These are phyloP conservation scores for Murraya paniculata DNA, from an alignment of 345 rosid genomes.

Conservation along the genomic window DNA sequence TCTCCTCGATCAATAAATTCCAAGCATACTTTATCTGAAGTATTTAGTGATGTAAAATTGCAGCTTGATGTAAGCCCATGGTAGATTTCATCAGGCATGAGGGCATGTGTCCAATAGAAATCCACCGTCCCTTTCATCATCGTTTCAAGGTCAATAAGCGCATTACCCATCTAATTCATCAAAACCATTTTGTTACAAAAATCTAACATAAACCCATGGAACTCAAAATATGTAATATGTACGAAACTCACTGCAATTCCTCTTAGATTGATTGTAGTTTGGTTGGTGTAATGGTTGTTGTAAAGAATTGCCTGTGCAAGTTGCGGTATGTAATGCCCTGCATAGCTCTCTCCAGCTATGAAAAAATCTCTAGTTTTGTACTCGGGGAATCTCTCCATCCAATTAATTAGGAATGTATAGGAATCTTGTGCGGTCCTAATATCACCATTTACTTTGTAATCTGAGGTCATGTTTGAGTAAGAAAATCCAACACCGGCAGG, in stretches of 20 bases:
- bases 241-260: slow-evolving; percentile 12
- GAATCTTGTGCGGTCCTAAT: slow-evolving; percentile 2
- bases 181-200: not conserved
- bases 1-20: not conserved
- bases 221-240: not conserved
- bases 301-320: slow-evolving; percentile 5
- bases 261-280: not conserved
- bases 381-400: slow-evolving; percentile 15
- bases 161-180: slow-evolving; percentile 18
- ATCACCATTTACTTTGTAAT: slow-evolving; percentile 7
- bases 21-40: not conserved
- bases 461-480: slow-evolving; percentile 11
- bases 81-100: slow-evolving; percentile 18
- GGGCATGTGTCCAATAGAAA: slow-evolving; percentile 21
- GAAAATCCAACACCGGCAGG: slow-evolving; percentile 20
- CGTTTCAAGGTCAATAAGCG: slow-evolving; percentile 14
- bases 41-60: not conserved
- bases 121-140: slow-evolving; percentile 5
- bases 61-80: slow-evolving; percentile 9
- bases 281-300: not conserved
- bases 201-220: not conserved
- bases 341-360: slow-evolving; percentile 16
- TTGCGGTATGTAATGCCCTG: slow-evolving; percentile 12
- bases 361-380: slow-evolving; percentile 12
- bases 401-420: not conserved